phyloP scores from a whole-genome alignment of 176 grass and related monocot genomes.

The Avena sativa region DNA sequence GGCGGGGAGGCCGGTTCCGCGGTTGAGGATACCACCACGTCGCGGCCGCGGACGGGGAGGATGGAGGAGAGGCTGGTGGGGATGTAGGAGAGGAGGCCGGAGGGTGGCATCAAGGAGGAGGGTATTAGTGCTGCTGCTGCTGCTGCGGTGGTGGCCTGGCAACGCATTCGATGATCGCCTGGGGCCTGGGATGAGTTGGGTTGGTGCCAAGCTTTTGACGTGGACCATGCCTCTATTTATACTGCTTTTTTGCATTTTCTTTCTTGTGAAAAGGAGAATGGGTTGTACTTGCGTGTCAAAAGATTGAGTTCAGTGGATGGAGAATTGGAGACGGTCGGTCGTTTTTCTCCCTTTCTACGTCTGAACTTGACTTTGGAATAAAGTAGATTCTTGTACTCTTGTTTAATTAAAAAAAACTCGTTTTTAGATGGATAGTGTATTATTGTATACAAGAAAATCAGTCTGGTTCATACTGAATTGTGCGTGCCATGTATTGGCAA shows the following conservation, averaged over 20 bases:
- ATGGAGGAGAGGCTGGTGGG: constrained; percentile 50
- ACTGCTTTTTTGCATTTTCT: background rate
- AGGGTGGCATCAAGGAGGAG: constrained; percentile 20
- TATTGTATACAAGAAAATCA: background rate
- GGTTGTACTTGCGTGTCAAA: constrained; percentile 16
- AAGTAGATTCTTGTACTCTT: background rate
- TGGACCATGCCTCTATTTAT: constrained; percentile 43
- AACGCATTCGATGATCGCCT: constrained; percentile 20
- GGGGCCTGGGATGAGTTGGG: background rate
- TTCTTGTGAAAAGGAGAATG: background rate
- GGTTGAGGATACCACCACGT: background rate
- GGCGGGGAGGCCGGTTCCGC: background rate
- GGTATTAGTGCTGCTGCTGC: background rate
- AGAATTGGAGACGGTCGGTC: background rate
- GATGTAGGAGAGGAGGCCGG: constrained; percentile 57
- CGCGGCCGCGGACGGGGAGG: constrained; percentile 39
- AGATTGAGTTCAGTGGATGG: background rate
- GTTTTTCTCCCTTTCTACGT: background rate
- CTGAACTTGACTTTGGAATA: constrained; percentile 40
- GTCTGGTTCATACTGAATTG: background rate
- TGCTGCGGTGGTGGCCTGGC: constrained; percentile 28
- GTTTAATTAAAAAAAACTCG: background rate
- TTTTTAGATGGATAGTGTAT: background rate
- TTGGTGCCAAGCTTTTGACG: constrained; percentile 28
- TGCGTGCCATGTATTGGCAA: background rate